Base-by-base conservation (phyloP, 164 flowering plant genomes). In the Berberis vulgaris region DNA sequence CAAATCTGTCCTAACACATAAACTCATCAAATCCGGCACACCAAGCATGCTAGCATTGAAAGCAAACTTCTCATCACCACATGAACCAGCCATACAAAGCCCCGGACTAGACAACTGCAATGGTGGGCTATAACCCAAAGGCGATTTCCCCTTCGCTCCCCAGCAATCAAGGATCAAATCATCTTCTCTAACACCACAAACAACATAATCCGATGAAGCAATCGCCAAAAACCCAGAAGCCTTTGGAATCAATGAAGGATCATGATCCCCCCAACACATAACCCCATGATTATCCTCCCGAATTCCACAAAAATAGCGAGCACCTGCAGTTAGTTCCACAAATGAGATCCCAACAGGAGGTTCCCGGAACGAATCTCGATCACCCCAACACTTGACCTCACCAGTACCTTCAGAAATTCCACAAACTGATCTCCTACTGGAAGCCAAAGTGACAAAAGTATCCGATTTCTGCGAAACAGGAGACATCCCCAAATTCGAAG, bases 31-130 rank as follows among this genome's bases (percentile, higher is more conserved):
- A 71, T 86, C 96, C 0, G 84, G 86, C 75, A 88, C 97, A 53
- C 76, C 80, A 39, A 91, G 85, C 7, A 75, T 72, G 69, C 89
- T 87, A 2, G 89, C 97, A 73, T 87, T 91, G 81, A 87, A 91
- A 38, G 81, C 77, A 67, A 83, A 91, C 72, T 77, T 77, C 7
- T 83, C 83, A 5, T 64, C 78, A 12, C 76, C 73, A 56, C 97
- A 91, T 2, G 77, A 46, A 9, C 75, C 67, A 1, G 84, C 63
- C 6, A 73, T 75, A 56, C 97, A 91, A 9, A 87, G 71, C 4
- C 97, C 97, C 0, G 98, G 98, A 60, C 92, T 86, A 65, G 89
- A 86, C 62, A 91, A 69, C 72, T 91, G 89, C 75, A 91, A 66
- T 8, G 97, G 97, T 57, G 96, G 94, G 67, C 78, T 82, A 61